Evolutionary conservation across 73 alveolate genomes (phyloP), one percentile per base, ranked within the genome.

Genomic region (Urostyla sp.): DNA sequence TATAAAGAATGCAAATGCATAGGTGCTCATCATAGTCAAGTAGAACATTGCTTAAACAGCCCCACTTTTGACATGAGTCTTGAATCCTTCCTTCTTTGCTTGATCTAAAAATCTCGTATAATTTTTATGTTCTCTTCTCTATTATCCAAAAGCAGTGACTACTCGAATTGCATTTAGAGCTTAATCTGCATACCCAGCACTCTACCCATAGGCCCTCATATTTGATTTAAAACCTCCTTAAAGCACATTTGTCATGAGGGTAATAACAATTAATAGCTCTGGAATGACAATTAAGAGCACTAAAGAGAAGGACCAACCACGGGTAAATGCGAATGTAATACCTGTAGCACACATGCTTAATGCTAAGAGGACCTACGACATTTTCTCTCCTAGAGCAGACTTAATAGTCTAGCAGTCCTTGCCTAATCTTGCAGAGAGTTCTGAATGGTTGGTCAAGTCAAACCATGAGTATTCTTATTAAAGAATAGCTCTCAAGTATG

Each of bases 161-260:
- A 96, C 90, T 81, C 86, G 89, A 26, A 94, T 90, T 13, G 96
- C 97, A 67, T 80, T 66, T 37, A 94, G 69, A 10, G 95, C 93
- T 80, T 94, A 84, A 61, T 94, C 98, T 7, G 98, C 96, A 56
- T 61, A 46, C 69, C 95, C 75, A 45, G 96, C 77, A 80, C 96
- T 90, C 27, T 72, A 40, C 24, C 87, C 72, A 78, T 81, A 55
- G 58, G 91, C 87, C 45, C 44, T 89, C 90, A 61, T 37, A 52
- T 81, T 55, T 72, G 89, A 38, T 23, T 35, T 53, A 52, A 72
- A 67, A 50, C 89, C 77, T 40, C 46, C 50, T 50, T 56, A 27
- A 75, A 80, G 48, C 90, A 94, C 72, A 51, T 66, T 54, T 34
- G 80, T 52, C 60, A 75, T 30, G 75, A 80, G 24, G 37, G 75